phyloP scores from a whole-genome alignment of 2,329 filamentous ascomycete genomes.

The Huntiella omanensis region DNA sequence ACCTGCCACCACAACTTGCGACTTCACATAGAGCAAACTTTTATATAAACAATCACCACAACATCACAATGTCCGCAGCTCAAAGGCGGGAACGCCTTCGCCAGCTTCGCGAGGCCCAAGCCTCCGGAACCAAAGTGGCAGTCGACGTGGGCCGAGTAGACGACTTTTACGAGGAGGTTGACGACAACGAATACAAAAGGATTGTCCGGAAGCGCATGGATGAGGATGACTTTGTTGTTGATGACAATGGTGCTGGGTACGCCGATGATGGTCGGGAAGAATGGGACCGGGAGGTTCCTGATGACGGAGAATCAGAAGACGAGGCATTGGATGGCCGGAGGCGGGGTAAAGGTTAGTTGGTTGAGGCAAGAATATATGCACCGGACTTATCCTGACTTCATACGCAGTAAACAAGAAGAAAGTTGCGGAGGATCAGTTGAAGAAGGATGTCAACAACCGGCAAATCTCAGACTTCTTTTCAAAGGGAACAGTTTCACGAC shows the following conservation, averaged over 20 bases:
- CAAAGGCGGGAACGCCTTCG: conserved; percentile 38
- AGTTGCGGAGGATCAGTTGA: conserved; percentile 69
- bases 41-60: too few relatives aligned
- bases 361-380: neutral
- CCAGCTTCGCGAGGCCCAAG: conserved; percentile 66
- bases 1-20: too few relatives aligned
- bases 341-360: conserved; percentile 21
- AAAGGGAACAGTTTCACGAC: conserved; percentile 45
- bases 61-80: conserved; percentile 23
- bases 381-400: neutral
- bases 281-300: conserved; percentile 55
- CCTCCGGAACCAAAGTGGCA: conserved; percentile 74
- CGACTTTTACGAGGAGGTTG: conserved; percentile 84
- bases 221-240: conserved; percentile 93
- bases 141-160: conserved; percentile 76
- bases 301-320: conserved; percentile 52
- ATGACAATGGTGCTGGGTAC: conserved; percentile 94
- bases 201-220: conserved; percentile 77
- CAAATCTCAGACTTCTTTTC: conserved; percentile 92
- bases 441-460: conserved; percentile 71
- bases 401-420: conserved; percentile 53
- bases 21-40: too few relatives aligned
- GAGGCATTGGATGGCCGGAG: conserved; percentile 27
- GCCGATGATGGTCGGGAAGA: conserved; percentile 93
- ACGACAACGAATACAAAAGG: conserved; percentile 94